phyloP scores from a whole-genome alignment of 1,284 basidiomycete genomes.

The Mycena sp. region DNA sequence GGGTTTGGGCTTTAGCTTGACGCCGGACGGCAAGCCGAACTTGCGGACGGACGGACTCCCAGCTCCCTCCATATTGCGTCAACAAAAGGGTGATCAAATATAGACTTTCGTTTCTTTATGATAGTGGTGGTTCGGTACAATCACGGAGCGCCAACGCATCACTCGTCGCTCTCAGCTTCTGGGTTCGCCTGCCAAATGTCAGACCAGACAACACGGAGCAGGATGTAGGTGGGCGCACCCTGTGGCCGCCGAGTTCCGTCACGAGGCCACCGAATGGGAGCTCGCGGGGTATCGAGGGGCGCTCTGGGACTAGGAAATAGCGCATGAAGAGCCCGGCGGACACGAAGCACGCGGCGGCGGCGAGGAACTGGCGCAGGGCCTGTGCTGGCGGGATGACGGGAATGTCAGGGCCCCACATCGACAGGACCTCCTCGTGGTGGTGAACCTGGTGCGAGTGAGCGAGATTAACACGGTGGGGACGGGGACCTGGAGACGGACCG shows the following conservation, averaged over 20 bases:
- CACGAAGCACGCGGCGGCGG: slow-evolving; percentile 69
- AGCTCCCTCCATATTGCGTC: no score
- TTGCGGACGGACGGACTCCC: no score
- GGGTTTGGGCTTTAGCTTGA: no score
- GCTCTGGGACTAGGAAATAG: slow-evolving; percentile 66
- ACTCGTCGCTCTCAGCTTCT: no score
- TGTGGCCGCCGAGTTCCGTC: slow-evolving; percentile 79
- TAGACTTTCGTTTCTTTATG: no score
- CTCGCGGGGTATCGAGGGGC: slow-evolving; percentile 70
- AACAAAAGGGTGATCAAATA: no score
- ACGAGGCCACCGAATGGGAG: slow-evolving; percentile 80
- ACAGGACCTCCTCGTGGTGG: slow-evolving; percentile 84
- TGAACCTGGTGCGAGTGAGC: slow-evolving; percentile 64
- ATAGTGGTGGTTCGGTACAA: no score
- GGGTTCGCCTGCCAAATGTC: slow-evolving; percentile 25
- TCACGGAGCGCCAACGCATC: no score
- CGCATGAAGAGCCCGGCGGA: slow-evolving; percentile 36
- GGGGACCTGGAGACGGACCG: slow-evolving; percentile 57
- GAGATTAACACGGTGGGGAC: not conserved
- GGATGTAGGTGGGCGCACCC: slow-evolving; percentile 54
- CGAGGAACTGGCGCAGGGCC: slow-evolving; percentile 70
- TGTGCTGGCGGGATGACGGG: slow-evolving; percentile 62
- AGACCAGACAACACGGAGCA: not conserved
- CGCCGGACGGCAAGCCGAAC: no score
- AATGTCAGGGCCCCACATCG: slow-evolving; percentile 91